Evolutionary conservation across 805 yeast genomes (phyloP), one percentile per base, ranked within the genome.

Genomic region (Lachancea lanzarotensis): DNA sequence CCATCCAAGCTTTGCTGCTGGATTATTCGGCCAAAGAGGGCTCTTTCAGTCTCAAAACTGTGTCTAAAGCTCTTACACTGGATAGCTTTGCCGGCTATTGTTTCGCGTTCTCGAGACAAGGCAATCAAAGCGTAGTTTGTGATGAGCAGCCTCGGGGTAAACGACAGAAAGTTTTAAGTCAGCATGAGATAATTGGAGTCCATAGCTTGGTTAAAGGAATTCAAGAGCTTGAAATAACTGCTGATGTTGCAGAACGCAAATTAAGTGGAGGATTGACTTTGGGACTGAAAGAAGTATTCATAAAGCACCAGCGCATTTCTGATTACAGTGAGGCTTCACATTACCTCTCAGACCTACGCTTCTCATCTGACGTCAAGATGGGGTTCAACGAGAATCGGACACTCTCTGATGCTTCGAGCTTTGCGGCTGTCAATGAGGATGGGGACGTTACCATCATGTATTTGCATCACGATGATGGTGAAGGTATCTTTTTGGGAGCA

Each of bases 21-120:
- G 63, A 57, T 13, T 69, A 67, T 45, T 59, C 66, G 3, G 57
- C 67, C 1, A 55, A 63, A 19, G 66, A 66, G 25, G 58, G 69
- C 29, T 54, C 57, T 13, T 69, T 69, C 45, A 52, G 54, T 5
- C 43, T 68, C 4, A 47, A 41, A 8, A 41, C 41, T 19, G 47
- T 55, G 0, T 61, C 71, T 8, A 60, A 57, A 22, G 29, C 47
- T 8, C 19, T 52, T 2, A n/a, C 16, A 4, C 26, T 43, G 6
- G 46, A 47, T 44, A 60, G 63, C 9, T 47, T 40, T 33, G 31
- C 49, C 2, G 52, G 47, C n/a, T 40, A 31, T 4, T 39, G 43
- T 27, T 38, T 44, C 22, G 2, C 19, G 37, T 31, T 42, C 16
- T 35, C 46, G 13, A 25, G 7, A 13, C n/a, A 33, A 27, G n/a